A percentile compares a stretch with the other conserved stretches of the same genome.
phyloP scores from a whole-genome alignment of 768 basidiomycete species.

The Suillus variegatus region DNA sequence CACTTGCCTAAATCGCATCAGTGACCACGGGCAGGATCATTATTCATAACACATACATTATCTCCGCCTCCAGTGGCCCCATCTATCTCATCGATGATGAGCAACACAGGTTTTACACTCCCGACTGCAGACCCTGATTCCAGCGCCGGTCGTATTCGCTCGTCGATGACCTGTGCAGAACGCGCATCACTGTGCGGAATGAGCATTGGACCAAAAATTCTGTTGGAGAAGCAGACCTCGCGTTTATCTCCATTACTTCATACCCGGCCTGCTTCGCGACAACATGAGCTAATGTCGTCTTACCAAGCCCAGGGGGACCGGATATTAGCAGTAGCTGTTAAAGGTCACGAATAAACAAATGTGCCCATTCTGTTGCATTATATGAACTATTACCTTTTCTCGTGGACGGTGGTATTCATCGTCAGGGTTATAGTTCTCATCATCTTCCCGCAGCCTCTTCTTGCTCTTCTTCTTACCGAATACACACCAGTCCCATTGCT shows the following conservation, averaged over 20 bases:
- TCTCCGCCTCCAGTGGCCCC: conserved; percentile 94
- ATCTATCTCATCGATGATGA: conserved; percentile 96
- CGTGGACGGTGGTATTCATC: conserved; percentile 69
- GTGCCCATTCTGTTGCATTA: background rate
- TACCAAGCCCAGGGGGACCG: conserved; percentile 96
- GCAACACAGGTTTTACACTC: conserved; percentile 81
- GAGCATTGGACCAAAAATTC: conserved; percentile 2
- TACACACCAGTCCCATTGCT: conserved; percentile 98
- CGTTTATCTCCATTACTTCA: conserved; percentile 93
- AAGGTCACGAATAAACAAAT: background rate
- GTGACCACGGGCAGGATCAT: background rate
- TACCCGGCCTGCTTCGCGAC: conserved; percentile 94
- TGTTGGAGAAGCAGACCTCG: conserved; percentile 57
- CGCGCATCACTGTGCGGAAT: conserved; percentile 76
- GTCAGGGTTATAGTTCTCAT: conserved; percentile 52
- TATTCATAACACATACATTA: conserved; percentile 47
- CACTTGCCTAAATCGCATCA: conserved; percentile 50
- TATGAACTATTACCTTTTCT: conserved; percentile 52
- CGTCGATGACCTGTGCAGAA: conserved; percentile 85
- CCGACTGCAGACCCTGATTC: conserved; percentile 83
- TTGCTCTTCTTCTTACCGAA: conserved; percentile 70
- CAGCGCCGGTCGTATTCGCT: conserved; percentile 86
- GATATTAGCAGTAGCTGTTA: conserved; percentile 84
- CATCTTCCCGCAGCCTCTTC: conserved; percentile 58
- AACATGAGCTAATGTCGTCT: conserved; percentile 95